Percentiles rank a stretch among this genome's conserved stretches.
These are phyloP conservation scores for Tephrocybe sp. DNA, from an alignment of 768 basidiomycete genomes.

Conservation along the genomic window DNA sequence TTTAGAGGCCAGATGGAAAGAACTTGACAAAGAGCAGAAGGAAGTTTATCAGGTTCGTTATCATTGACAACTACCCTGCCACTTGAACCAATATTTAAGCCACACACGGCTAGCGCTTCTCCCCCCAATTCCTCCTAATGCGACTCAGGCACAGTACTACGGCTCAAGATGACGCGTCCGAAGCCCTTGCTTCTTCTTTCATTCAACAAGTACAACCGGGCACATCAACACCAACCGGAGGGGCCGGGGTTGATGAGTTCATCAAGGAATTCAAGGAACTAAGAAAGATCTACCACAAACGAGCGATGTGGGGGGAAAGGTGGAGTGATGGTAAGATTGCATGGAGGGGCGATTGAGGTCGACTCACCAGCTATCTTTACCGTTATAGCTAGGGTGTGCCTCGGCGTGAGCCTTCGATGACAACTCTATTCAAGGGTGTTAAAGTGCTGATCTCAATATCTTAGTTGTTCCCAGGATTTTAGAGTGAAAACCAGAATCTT, in stretches of 20 bases:
- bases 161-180: constrained; percentile 88
- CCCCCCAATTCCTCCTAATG: constrained; percentile 85
- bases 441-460: no score
- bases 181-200: constrained; percentile 81
- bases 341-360: constrained; percentile 69
- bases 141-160: constrained; percentile 86
- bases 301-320: constrained; percentile 85
- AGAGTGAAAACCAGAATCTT: neutral
- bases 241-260: constrained; percentile 80
- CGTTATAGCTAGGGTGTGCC: neutral
- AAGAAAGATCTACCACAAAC: constrained; percentile 90
- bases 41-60: constrained; percentile 80
- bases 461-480: no score
- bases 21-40: constrained; percentile 84
- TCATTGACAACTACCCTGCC: neutral
- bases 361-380: neutral
- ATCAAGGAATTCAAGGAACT: constrained; percentile 85
- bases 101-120: constrained; percentile 60
- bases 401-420: no score
- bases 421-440: no score
- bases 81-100: neutral
- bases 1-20: constrained; percentile 82
- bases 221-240: constrained; percentile 36
- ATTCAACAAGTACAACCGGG: constrained; percentile 48
- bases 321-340: constrained; percentile 85